Evolutionary conservation across 208 protist genomes (phyloP), one percentile per base, ranked within the genome.

Genomic region (Wallacemonas sp.): DNA sequence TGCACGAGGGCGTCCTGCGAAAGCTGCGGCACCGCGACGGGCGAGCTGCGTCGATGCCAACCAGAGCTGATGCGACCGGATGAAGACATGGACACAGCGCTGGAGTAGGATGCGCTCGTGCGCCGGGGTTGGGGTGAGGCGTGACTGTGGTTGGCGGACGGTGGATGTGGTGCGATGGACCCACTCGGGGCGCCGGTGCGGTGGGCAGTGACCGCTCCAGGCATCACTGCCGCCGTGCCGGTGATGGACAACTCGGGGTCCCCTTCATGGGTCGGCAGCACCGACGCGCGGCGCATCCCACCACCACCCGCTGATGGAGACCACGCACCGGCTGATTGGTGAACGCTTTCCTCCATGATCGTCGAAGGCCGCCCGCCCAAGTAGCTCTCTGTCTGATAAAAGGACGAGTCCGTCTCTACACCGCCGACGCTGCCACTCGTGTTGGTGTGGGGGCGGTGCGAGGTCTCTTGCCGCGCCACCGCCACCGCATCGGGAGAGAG

Each of bases 351-450:
- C n/a, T n/a, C n/a, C n/a, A n/a, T n/a, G n/a, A 48, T 48, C 42
- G 17, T 48, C 17, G 13, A 9, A 19, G 6, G 29, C 8, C 8
- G 38, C 15, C 19, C 44, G n/a, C 32, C 24, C 21, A 69, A 58
- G n/a, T 48, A 66, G 4, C 45, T 50, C 21, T 62, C 63, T 0
- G 70, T 70, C 10, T 70, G 63, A 17, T 63, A 70, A 17, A 64
- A 66, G 15, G 62, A 57, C 29, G 63, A 54, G 30, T 19, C 29
- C 15, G 48, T 50, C 3, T n/a, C 27, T 10, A 13, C 30, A 17
- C 38, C 36, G n/a, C 19, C 19, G 8, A 22, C 37, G 21, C 3
- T 50, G 17, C 22, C 2, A 2, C 26, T n/a, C n/a, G 27, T 9
- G 10, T 30, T 21, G 9, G 6, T 27, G 17, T 24, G 17, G n/a